These are phyloP conservation scores for Amborella trichopoda DNA, from an alignment of 164 flowering plant species.

Conservation along the genomic window DNA sequence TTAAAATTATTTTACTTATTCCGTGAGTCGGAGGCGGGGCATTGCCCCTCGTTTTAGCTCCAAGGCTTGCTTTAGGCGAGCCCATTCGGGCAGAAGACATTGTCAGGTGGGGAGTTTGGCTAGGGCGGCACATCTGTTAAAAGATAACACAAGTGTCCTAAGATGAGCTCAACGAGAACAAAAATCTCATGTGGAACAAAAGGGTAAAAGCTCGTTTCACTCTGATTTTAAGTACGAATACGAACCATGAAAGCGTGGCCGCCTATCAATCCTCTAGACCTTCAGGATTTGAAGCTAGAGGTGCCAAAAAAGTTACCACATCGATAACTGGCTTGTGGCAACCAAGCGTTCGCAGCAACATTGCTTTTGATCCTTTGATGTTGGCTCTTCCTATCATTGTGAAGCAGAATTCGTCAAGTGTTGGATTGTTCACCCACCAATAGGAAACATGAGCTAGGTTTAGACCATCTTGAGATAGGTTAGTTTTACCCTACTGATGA, in stretches of 20 bases:
- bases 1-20: not conserved
- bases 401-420: constrained; percentile 13
- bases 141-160: constrained; percentile 1
- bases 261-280: no score
- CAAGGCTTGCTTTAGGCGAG: constrained; percentile 10
- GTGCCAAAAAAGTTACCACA: not conserved
- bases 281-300: no score
- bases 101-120: constrained; percentile 30
- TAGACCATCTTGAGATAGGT: not conserved
- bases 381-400: constrained; percentile 25
- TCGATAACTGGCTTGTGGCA: not conserved
- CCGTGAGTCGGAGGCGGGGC: constrained; percentile 17
- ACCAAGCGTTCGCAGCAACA: constrained; percentile 17
- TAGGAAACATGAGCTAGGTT: not conserved
- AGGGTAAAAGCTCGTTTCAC: no score
- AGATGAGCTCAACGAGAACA: not conserved
- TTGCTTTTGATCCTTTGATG: constrained; percentile 25
- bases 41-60: constrained; percentile 16
- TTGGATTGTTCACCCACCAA: constrained; percentile 5
- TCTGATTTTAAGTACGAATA: no score
- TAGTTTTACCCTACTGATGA: no score
- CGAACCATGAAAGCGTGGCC: no score
- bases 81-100: constrained; percentile 22
- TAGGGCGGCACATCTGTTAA: constrained; percentile 5
- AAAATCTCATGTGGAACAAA: no score